phyloP scores from a whole-genome alignment of 2,329 filamentous ascomycete species.

The Raffaelea deltoideospora region DNA sequence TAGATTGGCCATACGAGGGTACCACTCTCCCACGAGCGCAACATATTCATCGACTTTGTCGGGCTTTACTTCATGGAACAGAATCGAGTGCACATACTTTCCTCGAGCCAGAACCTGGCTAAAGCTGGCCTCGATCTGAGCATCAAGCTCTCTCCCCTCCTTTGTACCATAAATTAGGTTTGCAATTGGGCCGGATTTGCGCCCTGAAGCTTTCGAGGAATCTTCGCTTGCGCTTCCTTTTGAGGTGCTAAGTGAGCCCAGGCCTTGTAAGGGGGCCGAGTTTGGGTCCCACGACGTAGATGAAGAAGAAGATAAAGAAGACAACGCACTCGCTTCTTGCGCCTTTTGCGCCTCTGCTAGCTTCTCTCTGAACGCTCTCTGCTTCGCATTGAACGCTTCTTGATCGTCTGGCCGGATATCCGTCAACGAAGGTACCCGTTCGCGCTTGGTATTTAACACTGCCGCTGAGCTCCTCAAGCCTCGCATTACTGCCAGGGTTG shows the following conservation, averaged over 20 bases:
- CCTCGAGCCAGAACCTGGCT: conserved; percentile 86
- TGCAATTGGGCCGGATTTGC: conserved; percentile 59
- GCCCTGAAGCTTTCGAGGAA: conserved; percentile 39
- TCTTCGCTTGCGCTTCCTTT: conserved; percentile 44
- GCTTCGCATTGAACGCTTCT: conserved; percentile 64
- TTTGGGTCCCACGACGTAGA: neutral
- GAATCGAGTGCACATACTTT: conserved; percentile 97
- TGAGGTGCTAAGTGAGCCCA: conserved; percentile 46
- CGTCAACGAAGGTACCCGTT: conserved; percentile 57
- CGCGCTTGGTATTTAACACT: conserved; percentile 21
- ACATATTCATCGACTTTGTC: conserved; percentile 94
- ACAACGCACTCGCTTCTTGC: conserved; percentile 67
- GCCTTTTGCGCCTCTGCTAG: conserved; percentile 64
- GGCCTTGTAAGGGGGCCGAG: conserved; percentile 23
- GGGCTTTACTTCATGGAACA: conserved; percentile 89
- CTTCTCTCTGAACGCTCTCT: conserved; percentile 75
- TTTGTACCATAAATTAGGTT: conserved; percentile 95
- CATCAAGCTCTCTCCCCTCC: conserved; percentile 84
- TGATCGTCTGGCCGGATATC: conserved; percentile 65
- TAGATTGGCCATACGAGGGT: conserved; percentile 71
- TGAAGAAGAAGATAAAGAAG: conserved; percentile 7
- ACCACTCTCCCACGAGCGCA: conserved; percentile 77
- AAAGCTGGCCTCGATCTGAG: conserved; percentile 91
- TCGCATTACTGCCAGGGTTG: too few species aligned
- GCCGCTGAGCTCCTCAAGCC: conserved; percentile 41